phyloP scores from a whole-genome alignment of 2,329 filamentous ascomycete species.

The Macroventuria anomochaeta region DNA sequence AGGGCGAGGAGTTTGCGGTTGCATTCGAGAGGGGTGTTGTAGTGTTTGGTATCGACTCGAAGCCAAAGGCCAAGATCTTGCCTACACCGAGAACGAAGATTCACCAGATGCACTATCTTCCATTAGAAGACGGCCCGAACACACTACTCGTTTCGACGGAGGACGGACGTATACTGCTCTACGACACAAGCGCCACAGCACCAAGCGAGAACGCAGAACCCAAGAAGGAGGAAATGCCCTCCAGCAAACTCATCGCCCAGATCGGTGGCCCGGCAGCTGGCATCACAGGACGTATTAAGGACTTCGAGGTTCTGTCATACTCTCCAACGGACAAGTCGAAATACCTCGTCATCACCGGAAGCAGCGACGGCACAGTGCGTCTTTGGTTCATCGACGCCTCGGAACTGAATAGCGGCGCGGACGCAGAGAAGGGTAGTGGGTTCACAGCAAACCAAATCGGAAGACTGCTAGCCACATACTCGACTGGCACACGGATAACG shows the following conservation, averaged over 20 bases:
- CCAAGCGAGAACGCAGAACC: constrained; percentile 29
- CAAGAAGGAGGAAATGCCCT: constrained; percentile 62
- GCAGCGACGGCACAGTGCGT: constrained; percentile 85
- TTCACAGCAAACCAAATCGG: constrained; percentile 61
- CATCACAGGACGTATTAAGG: constrained; percentile 79
- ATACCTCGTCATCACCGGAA: constrained; percentile 70
- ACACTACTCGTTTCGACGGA: constrained; percentile 84
- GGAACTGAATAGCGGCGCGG: constrained; percentile 30
- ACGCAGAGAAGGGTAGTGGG: constrained; percentile 23
- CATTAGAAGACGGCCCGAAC: constrained; percentile 57
- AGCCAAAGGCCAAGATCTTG: constrained; percentile 75
- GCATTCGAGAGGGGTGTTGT: constrained; percentile 85
- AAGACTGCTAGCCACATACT: constrained; percentile 74
- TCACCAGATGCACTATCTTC: constrained; percentile 79
- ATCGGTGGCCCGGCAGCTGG: constrained; percentile 76
- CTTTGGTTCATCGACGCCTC: constrained; percentile 68
- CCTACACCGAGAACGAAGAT: constrained; percentile 76
- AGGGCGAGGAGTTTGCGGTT: constrained; percentile 84
- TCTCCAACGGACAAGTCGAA: constrained; percentile 48
- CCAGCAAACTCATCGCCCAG: constrained; percentile 69
- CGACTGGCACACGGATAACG: constrained; percentile 87
- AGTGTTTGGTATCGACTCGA: constrained; percentile 88
- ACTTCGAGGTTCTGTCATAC: constrained; percentile 72
- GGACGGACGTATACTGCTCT: constrained; percentile 86
- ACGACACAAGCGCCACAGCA: constrained; percentile 68